Percentiles rank a stretch among this genome's conserved stretches.
phyloP scores from a whole-genome alignment of 23 red algal genomes.

The Porphyridium purpureum region DNA sequence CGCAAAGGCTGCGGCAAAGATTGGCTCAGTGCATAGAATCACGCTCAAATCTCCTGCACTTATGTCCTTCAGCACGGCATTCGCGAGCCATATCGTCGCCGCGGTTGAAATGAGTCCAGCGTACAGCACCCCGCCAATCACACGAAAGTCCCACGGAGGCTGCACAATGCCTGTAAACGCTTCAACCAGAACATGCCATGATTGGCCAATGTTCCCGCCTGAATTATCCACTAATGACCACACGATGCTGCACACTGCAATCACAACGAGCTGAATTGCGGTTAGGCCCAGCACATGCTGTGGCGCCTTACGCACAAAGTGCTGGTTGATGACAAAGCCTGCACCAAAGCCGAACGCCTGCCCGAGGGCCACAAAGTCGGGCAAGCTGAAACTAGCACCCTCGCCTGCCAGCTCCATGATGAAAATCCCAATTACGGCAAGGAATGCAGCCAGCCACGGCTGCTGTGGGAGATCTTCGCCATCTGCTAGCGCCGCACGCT shows the following conservation, averaged over 20 bases:
- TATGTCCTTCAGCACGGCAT: slow-evolving; percentile 28
- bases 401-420: slow-evolving; percentile 28
- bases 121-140: slow-evolving; percentile 19
- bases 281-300: slow-evolving; percentile 4
- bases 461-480: too few species aligned
- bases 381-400: background rate
- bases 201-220: too few species aligned
- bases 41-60: slow-evolving; percentile 51
- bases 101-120: slow-evolving; percentile 63
- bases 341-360: slow-evolving; percentile 34
- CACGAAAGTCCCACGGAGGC: background rate
- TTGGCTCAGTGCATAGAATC: slow-evolving; percentile 51
- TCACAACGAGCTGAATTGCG: slow-evolving; percentile 24
- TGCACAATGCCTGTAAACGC: background rate
- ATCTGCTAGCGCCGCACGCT: too few species aligned
- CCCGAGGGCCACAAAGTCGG: slow-evolving; percentile 33
- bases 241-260: slow-evolving; percentile 10
- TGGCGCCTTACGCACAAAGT: slow-evolving; percentile 15
- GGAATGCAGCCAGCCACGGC: too few species aligned
- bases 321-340: slow-evolving; percentile 41
- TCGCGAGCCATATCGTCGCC: slow-evolving; percentile 36
- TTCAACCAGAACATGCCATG: background rate
- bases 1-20: slow-evolving; percentile 54
- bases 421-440: slow-evolving; percentile 30
- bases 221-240: slow-evolving; percentile 17